These are phyloP conservation scores for Aeschynomene evenia DNA, from an alignment of 306 rosid genomes.

Conservation along the genomic window DNA sequence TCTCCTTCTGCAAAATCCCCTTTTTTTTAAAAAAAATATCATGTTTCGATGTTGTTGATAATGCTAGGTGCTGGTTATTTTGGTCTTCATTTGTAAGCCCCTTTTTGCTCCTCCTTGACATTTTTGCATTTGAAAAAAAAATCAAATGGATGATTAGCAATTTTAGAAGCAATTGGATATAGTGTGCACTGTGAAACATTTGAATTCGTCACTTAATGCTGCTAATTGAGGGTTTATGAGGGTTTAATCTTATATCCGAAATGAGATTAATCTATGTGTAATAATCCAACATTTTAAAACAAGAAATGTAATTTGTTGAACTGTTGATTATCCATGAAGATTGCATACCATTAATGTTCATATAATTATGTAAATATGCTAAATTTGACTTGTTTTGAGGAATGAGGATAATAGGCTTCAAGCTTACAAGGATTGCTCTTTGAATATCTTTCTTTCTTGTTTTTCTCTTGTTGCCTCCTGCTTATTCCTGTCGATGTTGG, in stretches of 20 bases:
- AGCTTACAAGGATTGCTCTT: background rate
- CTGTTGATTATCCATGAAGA: slow-evolving; percentile 2
- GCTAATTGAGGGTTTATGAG: background rate
- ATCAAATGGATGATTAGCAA: background rate
- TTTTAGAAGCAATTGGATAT: background rate
- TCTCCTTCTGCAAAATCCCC: background rate
- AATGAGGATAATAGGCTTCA: slow-evolving; percentile 1
- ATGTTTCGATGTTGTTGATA: background rate
- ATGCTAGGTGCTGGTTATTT: background rate
- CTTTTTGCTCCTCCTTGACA: no score
- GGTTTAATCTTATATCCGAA: background rate
- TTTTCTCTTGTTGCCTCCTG: background rate
- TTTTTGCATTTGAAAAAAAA: no score
- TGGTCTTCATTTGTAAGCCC: no score
- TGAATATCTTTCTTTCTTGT: slow-evolving; percentile 6
- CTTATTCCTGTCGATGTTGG: slow-evolving; percentile 6
- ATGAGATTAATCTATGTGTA: no score
- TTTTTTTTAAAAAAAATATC: no score
- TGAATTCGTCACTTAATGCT: background rate
- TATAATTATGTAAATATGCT: background rate
- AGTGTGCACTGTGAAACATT: background rate
- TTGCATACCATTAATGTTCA: background rate
- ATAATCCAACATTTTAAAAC: no score
- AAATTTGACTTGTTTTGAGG: background rate
- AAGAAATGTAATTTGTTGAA: no score